A percentile compares a stretch with the other conserved stretches of the same genome.
phyloP scores from a whole-genome alignment of 2,329 filamentous ascomycete species.

The Cytospora leucostoma region DNA sequence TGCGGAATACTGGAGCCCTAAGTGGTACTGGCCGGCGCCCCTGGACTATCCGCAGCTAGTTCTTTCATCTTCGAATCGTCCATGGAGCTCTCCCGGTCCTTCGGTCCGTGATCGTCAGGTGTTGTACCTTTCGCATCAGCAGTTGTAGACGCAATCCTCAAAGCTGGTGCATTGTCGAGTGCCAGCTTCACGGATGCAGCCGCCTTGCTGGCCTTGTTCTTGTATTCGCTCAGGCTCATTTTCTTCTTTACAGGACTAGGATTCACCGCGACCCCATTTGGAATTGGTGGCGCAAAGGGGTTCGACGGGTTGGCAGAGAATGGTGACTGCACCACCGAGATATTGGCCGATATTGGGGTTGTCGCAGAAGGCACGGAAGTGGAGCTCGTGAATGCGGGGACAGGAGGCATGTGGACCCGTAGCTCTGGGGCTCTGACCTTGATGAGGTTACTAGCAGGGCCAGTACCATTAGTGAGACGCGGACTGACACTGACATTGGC shows the following conservation, averaged over 20 bases:
- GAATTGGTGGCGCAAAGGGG: conserved; percentile 44
- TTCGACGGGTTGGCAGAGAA: conserved; percentile 46
- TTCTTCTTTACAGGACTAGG: conserved; percentile 69
- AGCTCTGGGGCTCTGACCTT: conserved; percentile 49
- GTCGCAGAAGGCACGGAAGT: conserved; percentile 38
- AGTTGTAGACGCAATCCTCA: conserved; percentile 43
- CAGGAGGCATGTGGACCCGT: conserved; percentile 58
- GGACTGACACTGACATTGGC: conserved; percentile 29
- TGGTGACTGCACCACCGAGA: conserved; percentile 52
- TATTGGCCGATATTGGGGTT: conserved; percentile 51
- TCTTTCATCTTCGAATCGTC: conserved; percentile 3
- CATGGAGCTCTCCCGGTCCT: conserved; percentile 1
- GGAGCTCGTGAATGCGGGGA: conserved; percentile 51
- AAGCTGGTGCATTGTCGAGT: conserved; percentile 39
- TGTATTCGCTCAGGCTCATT: conserved; percentile 67
- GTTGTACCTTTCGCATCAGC: conserved; percentile 44
- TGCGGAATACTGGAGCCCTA: not conserved
- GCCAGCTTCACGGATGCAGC: conserved; percentile 36
- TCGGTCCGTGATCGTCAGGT: conserved; percentile 23
- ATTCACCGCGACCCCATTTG: conserved; percentile 48
- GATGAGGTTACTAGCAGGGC: conserved; percentile 22
- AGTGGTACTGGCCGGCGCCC: not conserved
- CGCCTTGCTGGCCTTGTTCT: conserved; percentile 59
- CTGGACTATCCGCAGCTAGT: not conserved
- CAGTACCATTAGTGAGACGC: conserved; percentile 25